These are phyloP conservation scores for Arabidopsis hybrid DNA, from an alignment of 441 rosid species.

Conservation along the genomic window DNA sequence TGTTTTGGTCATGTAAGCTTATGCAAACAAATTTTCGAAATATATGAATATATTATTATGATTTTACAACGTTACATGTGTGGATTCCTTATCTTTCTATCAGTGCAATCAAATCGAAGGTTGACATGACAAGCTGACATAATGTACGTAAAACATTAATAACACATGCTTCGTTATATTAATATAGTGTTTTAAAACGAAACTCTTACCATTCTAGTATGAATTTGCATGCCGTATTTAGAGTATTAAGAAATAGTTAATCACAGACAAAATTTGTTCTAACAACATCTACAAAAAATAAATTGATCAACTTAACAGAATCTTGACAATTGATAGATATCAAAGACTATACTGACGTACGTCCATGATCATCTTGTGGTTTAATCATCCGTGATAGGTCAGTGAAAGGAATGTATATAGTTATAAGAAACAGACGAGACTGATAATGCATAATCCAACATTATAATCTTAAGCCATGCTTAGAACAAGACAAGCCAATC, in stretches of 20 bases:
- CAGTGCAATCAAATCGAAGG: slow-evolving; percentile 30
- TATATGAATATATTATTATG: slow-evolving; percentile 12
- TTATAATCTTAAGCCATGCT: slow-evolving; percentile 27
- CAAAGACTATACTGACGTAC: not conserved
- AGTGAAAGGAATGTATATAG: not conserved
- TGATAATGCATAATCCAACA: slow-evolving; percentile 20
- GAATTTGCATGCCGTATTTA: slow-evolving; percentile 25
- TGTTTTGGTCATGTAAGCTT: not conserved
- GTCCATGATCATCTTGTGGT: not conserved
- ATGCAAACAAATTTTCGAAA: slow-evolving; percentile 9
- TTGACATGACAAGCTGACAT: slow-evolving; percentile 23
- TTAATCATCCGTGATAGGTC: not conserved
- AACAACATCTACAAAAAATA: not conserved
- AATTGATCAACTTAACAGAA: not conserved
- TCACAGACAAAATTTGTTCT: slow-evolving; percentile 7
- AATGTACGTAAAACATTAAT: slow-evolving; percentile 18
- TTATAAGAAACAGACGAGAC: slow-evolving; percentile 2
- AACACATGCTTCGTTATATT: not conserved
- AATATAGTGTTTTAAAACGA: not conserved
- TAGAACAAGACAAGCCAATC: slow-evolving; percentile 50
- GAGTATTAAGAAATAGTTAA: slow-evolving; percentile 1
- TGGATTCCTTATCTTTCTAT: slow-evolving; percentile 26
- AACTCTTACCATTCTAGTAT: slow-evolving; percentile 8
- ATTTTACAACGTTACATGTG: slow-evolving; percentile 22
- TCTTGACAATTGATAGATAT: not conserved